Evolutionary conservation across 805 yeast species (phyloP), one percentile per base, ranked within the genome.

Genomic region (Priceomyces carsonii): DNA sequence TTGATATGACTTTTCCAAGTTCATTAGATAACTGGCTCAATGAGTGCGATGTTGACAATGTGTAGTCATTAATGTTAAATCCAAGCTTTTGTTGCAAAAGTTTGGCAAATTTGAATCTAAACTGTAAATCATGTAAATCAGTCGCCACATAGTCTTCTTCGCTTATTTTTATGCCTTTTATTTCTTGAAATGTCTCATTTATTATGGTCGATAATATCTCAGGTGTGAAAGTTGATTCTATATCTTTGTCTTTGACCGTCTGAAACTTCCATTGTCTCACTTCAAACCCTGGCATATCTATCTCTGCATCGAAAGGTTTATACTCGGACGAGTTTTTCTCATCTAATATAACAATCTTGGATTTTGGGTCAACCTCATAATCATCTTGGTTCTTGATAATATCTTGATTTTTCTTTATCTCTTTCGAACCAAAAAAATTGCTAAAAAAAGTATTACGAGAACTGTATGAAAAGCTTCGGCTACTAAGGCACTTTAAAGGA

Each of bases 41-140:
- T 9, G 63, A 57, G 40, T 63, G 67, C 5, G 75, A 46, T 35
- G 58, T 56, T 6, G 79, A 50, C 18, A 81, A 52, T 22, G 63
- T 56, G 30, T 61, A 59, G 53, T 82, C 89, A 17, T 77, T 75
- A 18, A 82, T 63, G 19, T 71, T 67, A 22, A 79, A 53, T 2
- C 80, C 77, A 36, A 79, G 69, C 18, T 54, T 53, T 39, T 53
- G 55, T 45, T 75, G 79, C 29, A 80, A 64, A 13, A 45, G 42
- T 55, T 81, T 82, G 31, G 71, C 45, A 14, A 73, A 57, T 14
- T 55, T 45, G 49, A 82, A 80, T 49, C 86, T 63, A 38, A 58
- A 52, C n/a, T 51, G 40, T 26, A 82, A 61, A 42, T 80, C 76
- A 29, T 52, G 49, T 33, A 73, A 54, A 31, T 51, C 43, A 4